Conservation (phyloP, 768 basidiomycete genomes). For the Coprinopsis sp. region DNA sequence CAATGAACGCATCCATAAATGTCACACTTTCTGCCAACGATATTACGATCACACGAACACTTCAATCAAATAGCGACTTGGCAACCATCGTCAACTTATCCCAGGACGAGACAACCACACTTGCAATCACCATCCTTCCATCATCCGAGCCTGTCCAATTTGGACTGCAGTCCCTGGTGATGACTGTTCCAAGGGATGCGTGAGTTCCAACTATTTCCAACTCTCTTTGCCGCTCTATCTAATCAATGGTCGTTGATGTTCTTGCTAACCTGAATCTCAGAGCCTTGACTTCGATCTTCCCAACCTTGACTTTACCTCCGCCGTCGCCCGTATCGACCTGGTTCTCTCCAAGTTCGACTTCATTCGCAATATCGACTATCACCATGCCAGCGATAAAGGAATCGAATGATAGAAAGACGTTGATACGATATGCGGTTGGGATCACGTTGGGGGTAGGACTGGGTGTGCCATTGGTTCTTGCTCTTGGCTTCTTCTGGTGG, state of each 20-base stretch:
- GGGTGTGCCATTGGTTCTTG: conserved; percentile 25
- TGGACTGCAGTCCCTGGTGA: conserved; percentile 6
- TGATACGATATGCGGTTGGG: conserved; percentile 30
- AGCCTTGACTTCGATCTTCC: conserved; percentile 28
- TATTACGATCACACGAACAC: conserved; percentile 6
- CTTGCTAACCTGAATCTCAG: too few species aligned
- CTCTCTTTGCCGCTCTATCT: too few species aligned
- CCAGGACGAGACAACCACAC: conserved; percentile 4
- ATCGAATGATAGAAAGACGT: conserved; percentile 12
- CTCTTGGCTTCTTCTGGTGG: conserved; percentile 22
- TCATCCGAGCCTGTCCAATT: conserved; percentile 2
- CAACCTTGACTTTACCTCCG: conserved; percentile 31
- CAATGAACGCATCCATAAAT: conserved; percentile 5
- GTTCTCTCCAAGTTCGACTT: conserved; percentile 19
- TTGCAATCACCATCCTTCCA: conserved; percentile 9
- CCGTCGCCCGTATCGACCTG: conserved; percentile 29
- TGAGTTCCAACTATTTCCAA: neutral
- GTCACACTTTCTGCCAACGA: conserved; percentile 5
- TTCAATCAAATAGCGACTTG: conserved; percentile 3
- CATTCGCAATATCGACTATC: conserved; percentile 7
- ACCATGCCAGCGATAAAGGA: conserved; percentile 4
- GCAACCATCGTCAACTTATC: conserved; percentile 9
- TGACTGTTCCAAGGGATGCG: conserved; percentile 7
- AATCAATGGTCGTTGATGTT: too few species aligned
- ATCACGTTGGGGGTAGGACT: conserved; percentile 31